A percentile compares a stretch with the other conserved stretches of the same genome.
These are phyloP conservation scores for Nannochloropsis salina DNA, from an alignment of 108 stramenopile species.

Conservation along the genomic window DNA sequence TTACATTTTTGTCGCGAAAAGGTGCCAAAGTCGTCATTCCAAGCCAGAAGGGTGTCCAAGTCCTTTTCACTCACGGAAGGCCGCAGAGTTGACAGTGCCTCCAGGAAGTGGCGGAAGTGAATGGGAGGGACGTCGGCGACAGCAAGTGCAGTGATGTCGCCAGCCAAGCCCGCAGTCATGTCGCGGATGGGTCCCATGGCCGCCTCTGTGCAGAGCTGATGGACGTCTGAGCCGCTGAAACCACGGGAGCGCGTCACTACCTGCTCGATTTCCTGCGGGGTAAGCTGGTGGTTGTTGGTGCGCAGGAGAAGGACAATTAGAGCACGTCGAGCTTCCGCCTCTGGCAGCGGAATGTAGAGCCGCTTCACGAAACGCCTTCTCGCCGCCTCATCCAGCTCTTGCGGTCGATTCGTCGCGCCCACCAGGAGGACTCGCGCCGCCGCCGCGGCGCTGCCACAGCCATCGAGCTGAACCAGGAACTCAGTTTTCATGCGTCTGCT, in stretches of 20 bases:
- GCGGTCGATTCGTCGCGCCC: conserved; percentile 96
- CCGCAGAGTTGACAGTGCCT: conserved; percentile 64
- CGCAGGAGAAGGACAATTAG: conserved; percentile 71
- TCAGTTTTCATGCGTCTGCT: conserved; percentile 88
- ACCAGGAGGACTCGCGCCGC: conserved; percentile 83
- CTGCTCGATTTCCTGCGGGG: conserved; percentile 60
- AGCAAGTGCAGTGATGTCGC: conserved; percentile 55
- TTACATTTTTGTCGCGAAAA: background rate
- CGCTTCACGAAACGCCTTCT: conserved; percentile 77
- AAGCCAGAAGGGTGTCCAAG: background rate
- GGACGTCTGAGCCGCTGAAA: conserved; percentile 87
- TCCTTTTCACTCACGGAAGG: conserved; percentile 80
- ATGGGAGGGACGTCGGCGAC: conserved; percentile 79
- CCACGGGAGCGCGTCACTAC: conserved; percentile 69
- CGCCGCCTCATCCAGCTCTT: conserved; percentile 98
- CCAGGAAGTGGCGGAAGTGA: conserved; percentile 72
- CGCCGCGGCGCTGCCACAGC: conserved; percentile 40
- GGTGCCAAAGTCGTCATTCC: conserved; percentile 48
- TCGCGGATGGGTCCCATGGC: conserved; percentile 89
- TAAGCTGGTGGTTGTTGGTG: conserved; percentile 69
- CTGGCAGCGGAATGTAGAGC: conserved; percentile 93
- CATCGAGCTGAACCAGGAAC: conserved; percentile 92
- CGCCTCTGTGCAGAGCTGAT: conserved; percentile 79
- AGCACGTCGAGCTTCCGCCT: conserved; percentile 61
- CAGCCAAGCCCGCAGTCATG: conserved; percentile 49